These are phyloP conservation scores for Teratosphaeria epicoccoides DNA, from an alignment of 2,329 filamentous ascomycete species.

Conservation along the genomic window DNA sequence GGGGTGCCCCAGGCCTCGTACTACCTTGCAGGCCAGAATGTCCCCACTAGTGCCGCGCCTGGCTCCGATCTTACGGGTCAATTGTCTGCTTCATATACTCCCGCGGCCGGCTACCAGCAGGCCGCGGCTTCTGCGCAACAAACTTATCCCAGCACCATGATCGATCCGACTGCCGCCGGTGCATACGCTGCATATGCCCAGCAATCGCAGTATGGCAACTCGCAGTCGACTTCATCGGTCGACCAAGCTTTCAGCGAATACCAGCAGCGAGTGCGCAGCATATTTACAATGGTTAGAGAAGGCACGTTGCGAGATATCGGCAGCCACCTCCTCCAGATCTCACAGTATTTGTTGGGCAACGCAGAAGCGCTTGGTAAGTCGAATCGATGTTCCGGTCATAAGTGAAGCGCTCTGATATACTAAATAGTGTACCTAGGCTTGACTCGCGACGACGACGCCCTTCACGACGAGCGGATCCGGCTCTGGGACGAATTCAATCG, in stretches of 20 bases:
- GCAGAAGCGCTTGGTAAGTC: constrained; percentile 54
- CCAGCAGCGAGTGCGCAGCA: constrained; percentile 45
- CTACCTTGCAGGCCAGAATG: constrained; percentile 52
- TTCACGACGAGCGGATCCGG: constrained; percentile 65
- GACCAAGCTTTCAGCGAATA: constrained; percentile 60
- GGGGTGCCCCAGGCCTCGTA: constrained; percentile 56
- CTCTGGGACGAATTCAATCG: constrained; percentile 93
- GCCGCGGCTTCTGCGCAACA: constrained; percentile 43
- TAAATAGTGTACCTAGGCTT: constrained; percentile 51
- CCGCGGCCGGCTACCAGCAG: constrained; percentile 50
- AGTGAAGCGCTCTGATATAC: not conserved
- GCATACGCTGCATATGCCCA: constrained; percentile 16
- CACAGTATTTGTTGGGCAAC: constrained; percentile 56
- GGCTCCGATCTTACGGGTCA: constrained; percentile 46
- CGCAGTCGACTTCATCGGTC: constrained; percentile 23
- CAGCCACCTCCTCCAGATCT: constrained; percentile 48
- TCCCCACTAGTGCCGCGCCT: constrained; percentile 46
- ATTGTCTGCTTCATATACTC: constrained; percentile 56
- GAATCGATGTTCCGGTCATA: not conserved
- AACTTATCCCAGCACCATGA: constrained; percentile 43
- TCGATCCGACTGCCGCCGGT: constrained; percentile 36
- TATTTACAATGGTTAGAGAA: constrained; percentile 61
- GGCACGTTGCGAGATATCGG: constrained; percentile 51
- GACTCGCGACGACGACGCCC: constrained; percentile 66
- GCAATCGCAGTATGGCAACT: not conserved